Evolutionary conservation across 2,329 filamentous ascomycete species (phyloP).

Genomic region (Amauroascus verrucosus): DNA sequence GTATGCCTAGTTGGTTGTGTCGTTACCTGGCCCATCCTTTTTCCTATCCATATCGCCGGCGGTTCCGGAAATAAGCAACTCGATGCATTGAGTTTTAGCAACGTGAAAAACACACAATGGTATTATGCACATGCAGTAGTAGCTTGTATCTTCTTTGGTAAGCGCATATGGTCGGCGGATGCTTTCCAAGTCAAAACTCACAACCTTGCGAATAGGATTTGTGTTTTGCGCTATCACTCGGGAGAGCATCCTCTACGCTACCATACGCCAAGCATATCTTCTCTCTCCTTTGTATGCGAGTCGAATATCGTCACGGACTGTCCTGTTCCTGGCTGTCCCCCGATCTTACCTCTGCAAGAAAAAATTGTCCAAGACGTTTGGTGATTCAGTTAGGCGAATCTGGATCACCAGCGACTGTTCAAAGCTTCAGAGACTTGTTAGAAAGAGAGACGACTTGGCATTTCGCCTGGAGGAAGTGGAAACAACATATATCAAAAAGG

Average conservation of each 20-base stretch:
- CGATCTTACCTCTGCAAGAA: conserved; percentile 63
- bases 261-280: conserved; percentile 80
- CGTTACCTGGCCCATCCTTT: conserved; percentile 79
- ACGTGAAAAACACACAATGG: conserved; percentile 53
- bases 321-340: conserved; percentile 80
- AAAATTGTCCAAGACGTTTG: conserved; percentile 67
- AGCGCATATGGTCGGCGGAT: too few relatives aligned
- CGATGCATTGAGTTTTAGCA: conserved; percentile 69
- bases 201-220: conserved; percentile 40
- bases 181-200: neutral
- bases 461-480: conserved; percentile 78
- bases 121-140: conserved; percentile 72
- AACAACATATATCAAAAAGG: conserved; percentile 67
- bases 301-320: conserved; percentile 77
- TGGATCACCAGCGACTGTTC: conserved; percentile 75
- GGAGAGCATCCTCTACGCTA: conserved; percentile 83
- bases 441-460: conserved; percentile 67
- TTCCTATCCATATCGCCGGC: conserved; percentile 80
- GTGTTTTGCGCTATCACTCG: conserved; percentile 77
- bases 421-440: conserved; percentile 65
- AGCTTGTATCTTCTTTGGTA: conserved; percentile 66
- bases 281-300: conserved; percentile 73
- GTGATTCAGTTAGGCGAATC: conserved; percentile 64
- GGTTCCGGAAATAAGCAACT: conserved; percentile 57
- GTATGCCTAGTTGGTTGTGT: conserved; percentile 72